Percentiles rank a stretch among this genome's conserved stretches.
Conservation (phyloP, 108 stramenopile genomes). For the Nannochloropsis granulata region DNA sequence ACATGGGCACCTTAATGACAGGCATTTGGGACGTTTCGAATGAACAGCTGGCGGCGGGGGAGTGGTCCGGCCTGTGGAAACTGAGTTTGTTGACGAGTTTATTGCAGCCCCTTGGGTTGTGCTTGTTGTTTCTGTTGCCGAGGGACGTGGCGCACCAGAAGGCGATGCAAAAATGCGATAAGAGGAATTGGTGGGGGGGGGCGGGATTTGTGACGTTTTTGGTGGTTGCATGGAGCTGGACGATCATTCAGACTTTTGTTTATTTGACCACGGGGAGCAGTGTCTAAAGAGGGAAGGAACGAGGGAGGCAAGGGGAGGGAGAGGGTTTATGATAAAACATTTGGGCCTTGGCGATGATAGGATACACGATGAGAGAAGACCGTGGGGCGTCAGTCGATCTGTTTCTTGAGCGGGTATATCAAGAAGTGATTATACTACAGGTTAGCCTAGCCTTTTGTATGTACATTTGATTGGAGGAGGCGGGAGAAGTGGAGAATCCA, state of each 20-base stretch:
- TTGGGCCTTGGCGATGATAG: too few relatives aligned
- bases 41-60: slow-evolving; percentile 2
- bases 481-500: too few relatives aligned
- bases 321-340: not conserved
- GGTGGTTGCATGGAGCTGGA: not conserved
- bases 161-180: slow-evolving; percentile 8
- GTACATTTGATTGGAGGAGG: too few relatives aligned
- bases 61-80: slow-evolving; percentile 31
- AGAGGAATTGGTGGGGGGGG: not conserved
- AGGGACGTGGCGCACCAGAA: slow-evolving; percentile 6
- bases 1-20: slow-evolving; percentile 28
- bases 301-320: not conserved
- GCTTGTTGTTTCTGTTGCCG: slow-evolving; percentile 17
- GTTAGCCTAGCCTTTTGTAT: too few relatives aligned
- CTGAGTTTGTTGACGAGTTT: slow-evolving; percentile 24
- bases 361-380: too few relatives aligned
- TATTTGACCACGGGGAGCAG: not conserved
- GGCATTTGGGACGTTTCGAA: slow-evolving; percentile 32
- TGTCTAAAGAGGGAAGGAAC: not conserved
- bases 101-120: slow-evolving; percentile 11
- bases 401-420: too few relatives aligned
- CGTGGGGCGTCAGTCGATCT: too few relatives aligned
- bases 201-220: not conserved
- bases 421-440: too few relatives aligned
- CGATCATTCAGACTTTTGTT: not conserved